These are phyloP conservation scores for Exsudoporus frostii DNA, from an alignment of 768 basidiomycete genomes.

Conservation along the genomic window DNA sequence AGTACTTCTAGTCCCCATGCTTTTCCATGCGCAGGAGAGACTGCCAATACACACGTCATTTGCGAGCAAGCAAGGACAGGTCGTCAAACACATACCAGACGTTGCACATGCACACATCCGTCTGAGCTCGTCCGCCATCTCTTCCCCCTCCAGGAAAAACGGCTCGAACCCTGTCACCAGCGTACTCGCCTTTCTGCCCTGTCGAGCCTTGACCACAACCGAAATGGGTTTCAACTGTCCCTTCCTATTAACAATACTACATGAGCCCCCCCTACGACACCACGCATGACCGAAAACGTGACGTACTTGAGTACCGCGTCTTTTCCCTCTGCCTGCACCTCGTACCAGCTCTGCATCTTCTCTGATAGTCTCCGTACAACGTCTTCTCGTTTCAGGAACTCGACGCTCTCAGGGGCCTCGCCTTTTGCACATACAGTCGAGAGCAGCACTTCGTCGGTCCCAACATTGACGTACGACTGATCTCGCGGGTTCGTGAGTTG, in stretches of 20 bases:
- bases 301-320: slow-evolving; percentile 61
- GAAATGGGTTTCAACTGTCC: slow-evolving; percentile 69
- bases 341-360: slow-evolving; percentile 79
- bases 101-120: slow-evolving; percentile 78
- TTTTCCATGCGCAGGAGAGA: slow-evolving; percentile 59
- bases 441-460: slow-evolving; percentile 41
- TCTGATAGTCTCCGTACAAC: slow-evolving; percentile 48
- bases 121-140: slow-evolving; percentile 75
- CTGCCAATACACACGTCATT: slow-evolving; percentile 33
- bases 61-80: neutral
- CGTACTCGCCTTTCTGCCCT: slow-evolving; percentile 75
- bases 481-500: slow-evolving; percentile 64
- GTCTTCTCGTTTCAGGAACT: slow-evolving; percentile 70
- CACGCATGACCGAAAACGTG: neutral
- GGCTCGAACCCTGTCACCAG: slow-evolving; percentile 78
- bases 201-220: slow-evolving; percentile 67
- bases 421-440: slow-evolving; percentile 37
- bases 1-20: slow-evolving; percentile 62
- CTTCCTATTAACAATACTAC: slow-evolving; percentile 49
- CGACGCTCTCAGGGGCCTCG: slow-evolving; percentile 28
- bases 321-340: slow-evolving; percentile 51
- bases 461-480: slow-evolving; percentile 66
- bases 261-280: neutral
- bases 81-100: slow-evolving; percentile 47
- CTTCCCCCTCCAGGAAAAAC: slow-evolving; percentile 64